Conservation (phyloP, 768 basidiomycete species). For the Tulasnella sp. region DNA sequence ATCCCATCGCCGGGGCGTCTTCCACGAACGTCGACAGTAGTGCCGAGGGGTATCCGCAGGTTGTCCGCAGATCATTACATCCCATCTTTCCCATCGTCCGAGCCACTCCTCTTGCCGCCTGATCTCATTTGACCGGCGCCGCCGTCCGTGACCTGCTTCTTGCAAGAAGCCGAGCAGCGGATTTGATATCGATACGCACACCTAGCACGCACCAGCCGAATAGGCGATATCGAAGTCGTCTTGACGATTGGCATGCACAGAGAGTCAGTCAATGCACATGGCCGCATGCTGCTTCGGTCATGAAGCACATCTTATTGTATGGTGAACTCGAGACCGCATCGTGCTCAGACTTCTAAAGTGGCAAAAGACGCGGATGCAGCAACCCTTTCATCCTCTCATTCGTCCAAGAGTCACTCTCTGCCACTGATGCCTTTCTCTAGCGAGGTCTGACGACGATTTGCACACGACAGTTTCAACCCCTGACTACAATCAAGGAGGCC, state of each 20-base stretch:
- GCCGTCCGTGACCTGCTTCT: neutral
- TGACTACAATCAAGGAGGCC: neutral
- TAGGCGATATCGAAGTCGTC: neutral
- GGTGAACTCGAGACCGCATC: neutral
- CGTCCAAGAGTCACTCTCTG: neutral
- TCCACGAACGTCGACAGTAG: neutral
- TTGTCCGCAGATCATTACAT: neutral
- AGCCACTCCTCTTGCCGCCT: neutral
- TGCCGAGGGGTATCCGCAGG: neutral
- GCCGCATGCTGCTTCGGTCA: neutral
- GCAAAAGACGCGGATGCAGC: neutral
- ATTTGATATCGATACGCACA: neutral
- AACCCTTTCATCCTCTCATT: neutral
- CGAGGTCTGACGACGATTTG: neutral
- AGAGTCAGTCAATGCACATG: neutral
- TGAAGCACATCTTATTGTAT: neutral
- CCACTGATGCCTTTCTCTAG: neutral
- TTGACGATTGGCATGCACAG: neutral
- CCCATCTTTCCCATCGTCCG: neutral
- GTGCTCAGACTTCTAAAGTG: neutral
- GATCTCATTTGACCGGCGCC: slow-evolving; percentile 1
- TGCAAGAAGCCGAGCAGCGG: neutral
- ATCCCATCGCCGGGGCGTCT: too few relatives aligned
- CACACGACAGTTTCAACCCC: neutral
- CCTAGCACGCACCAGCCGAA: neutral